Evolutionary conservation across 768 basidiomycete species (phyloP).

Genomic region (Trametes maxima): DNA sequence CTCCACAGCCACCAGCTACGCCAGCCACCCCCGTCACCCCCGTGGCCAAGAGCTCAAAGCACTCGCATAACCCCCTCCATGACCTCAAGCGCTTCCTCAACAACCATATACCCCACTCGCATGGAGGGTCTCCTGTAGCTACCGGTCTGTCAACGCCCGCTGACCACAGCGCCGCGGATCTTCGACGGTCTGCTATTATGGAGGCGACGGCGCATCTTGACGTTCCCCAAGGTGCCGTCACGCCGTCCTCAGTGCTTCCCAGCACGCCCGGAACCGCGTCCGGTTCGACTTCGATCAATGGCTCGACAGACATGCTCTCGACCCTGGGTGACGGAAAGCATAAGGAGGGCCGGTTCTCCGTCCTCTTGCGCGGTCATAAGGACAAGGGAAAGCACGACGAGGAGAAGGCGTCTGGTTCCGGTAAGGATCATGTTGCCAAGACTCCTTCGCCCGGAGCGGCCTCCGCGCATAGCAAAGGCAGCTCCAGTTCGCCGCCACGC

Average conservation of each 20-base stretch:
- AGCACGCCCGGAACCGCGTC: conserved; percentile 15
- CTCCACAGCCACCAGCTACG: conserved; percentile 3
- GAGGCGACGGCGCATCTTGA: conserved; percentile 39
- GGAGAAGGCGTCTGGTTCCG: conserved; percentile 28
- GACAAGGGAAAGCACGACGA: conserved; percentile 31
- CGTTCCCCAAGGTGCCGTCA: conserved; percentile 27
- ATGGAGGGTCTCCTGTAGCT: conserved; percentile 29
- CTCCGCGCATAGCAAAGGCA: conserved; percentile 30
- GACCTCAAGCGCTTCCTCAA: conserved; percentile 96
- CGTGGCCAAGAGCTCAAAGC: conserved; percentile 32
- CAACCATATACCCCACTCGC: conserved; percentile 74
- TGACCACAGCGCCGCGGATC: conserved; percentile 36
- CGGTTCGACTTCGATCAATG: conserved; percentile 10
- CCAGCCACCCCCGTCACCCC: conserved; percentile 11
- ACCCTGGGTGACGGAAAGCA: conserved; percentile 24
- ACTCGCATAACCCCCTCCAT: conserved; percentile 74
- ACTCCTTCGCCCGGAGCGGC: conserved; percentile 34
- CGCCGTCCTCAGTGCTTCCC: conserved; percentile 25
- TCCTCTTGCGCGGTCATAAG: conserved; percentile 40
- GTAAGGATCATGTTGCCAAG: conserved; percentile 21
- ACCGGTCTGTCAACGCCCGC: conserved; percentile 29
- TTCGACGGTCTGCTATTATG: conserved; percentile 38
- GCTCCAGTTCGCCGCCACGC: conserved; percentile 31
- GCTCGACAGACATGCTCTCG: conserved; percentile 18
- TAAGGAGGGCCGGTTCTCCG: conserved; percentile 33